phyloP scores from a whole-genome alignment of 345 rosid species.

The Melaleuca quinquenervia region DNA sequence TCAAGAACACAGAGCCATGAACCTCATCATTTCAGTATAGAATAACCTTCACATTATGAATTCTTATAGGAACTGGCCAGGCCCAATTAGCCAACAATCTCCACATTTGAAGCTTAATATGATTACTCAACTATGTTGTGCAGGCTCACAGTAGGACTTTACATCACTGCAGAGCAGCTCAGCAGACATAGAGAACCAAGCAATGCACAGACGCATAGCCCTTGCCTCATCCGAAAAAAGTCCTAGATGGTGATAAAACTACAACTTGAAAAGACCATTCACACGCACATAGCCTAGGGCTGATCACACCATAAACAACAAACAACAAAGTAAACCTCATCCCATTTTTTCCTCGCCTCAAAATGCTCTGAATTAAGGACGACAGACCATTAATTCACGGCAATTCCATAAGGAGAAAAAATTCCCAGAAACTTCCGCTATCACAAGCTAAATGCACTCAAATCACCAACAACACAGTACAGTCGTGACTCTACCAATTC shows the following conservation, averaged over 20 bases:
- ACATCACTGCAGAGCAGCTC: not conserved
- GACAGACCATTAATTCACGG: not conserved
- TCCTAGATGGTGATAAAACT: not conserved
- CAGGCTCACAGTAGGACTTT: not conserved
- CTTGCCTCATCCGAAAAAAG: not conserved
- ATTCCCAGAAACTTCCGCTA: not conserved
- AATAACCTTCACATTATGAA: not conserved
- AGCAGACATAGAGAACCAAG: not conserved
- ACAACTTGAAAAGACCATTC: not conserved
- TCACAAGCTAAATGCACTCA: not conserved
- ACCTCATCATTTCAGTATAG: not conserved
- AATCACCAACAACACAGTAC: not conserved
- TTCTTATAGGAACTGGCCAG: not conserved
- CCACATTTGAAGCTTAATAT: not conserved
- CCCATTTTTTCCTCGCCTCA: not conserved
- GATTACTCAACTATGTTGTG: not conserved
- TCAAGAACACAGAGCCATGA: not conserved
- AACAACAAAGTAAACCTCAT: not conserved
- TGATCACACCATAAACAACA: not conserved
- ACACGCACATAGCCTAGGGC: not conserved
- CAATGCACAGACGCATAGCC: not conserved
- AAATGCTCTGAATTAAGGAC: not conserved
- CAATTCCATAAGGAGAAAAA: not conserved
- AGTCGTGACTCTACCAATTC: not conserved
- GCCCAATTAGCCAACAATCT: not conserved